Evolutionary conservation across 2,329 filamentous ascomycete species (phyloP).

Genomic region (Aspergillus sp.): DNA sequence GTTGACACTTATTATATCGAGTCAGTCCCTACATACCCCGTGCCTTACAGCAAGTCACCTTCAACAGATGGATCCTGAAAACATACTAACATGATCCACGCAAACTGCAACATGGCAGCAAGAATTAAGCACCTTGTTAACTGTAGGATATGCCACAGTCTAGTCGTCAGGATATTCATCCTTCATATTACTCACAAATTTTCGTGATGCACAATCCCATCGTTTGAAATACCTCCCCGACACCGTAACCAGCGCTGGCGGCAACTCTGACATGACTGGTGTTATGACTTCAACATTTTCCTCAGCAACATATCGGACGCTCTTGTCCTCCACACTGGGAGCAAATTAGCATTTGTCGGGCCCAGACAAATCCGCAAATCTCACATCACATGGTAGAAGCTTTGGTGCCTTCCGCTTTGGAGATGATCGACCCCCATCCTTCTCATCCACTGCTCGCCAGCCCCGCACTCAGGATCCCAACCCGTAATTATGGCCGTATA

Average conservation of each 20-base stretch:
- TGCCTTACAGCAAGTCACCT: too few species aligned
- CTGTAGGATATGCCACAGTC: background rate
- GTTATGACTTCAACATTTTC: slow-evolving; percentile 72
- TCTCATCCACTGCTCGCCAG: slow-evolving; percentile 62
- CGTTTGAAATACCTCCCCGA: slow-evolving; percentile 87
- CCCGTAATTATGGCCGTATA: slow-evolving; percentile 83
- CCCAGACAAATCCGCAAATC: background rate
- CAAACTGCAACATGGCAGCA: too few species aligned
- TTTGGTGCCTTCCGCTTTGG: slow-evolving; percentile 62
- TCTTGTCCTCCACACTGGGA: slow-evolving; percentile 64
- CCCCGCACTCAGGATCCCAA: slow-evolving; percentile 69
- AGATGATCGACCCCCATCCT: slow-evolving; percentile 63
- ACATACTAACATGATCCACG: too few species aligned
- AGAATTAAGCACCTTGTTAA: background rate
- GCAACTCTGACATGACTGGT: slow-evolving; percentile 53
- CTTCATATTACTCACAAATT: slow-evolving; percentile 78
- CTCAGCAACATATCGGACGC: slow-evolving; percentile 73
- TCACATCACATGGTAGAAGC: slow-evolving; percentile 84
- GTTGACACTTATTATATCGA: too few species aligned
- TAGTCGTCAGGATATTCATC: slow-evolving; percentile 88
- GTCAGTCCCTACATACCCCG: too few species aligned
- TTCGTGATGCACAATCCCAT: slow-evolving; percentile 66
- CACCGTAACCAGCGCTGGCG: slow-evolving; percentile 56
- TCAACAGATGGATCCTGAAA: too few species aligned
- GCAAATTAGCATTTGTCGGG: slow-evolving; percentile 17